Conservation (phyloP, 1,284 basidiomycete species). For the Sanghuangporus weigelae region DNA sequence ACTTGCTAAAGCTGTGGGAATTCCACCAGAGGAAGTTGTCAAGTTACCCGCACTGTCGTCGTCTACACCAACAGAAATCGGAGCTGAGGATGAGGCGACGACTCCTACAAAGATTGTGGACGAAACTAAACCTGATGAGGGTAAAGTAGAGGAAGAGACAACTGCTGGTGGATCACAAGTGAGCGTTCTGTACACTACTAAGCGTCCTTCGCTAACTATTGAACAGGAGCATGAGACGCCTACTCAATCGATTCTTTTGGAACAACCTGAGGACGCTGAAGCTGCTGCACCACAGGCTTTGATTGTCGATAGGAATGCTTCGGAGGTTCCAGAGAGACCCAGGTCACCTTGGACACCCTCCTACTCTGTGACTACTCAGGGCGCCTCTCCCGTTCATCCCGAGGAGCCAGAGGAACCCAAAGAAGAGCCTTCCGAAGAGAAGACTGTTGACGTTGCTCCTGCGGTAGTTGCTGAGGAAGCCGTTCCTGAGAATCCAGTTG, state of each 20-base stretch:
- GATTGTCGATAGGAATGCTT: neutral
- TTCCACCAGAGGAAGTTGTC: neutral
- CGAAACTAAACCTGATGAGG: neutral
- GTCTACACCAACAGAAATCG: neutral
- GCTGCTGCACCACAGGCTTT: neutral
- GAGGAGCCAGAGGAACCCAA: neutral
- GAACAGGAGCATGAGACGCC: neutral
- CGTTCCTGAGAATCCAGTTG: neutral
- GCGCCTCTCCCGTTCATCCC: neutral
- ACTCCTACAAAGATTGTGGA: neutral
- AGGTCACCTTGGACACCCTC: constrained; percentile 15
- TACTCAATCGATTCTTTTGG: neutral
- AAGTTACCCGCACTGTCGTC: neutral
- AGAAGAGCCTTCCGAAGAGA: neutral
- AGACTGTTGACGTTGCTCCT: neutral
- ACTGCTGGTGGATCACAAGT: neutral
- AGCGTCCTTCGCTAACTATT: neutral
- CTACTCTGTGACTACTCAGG: constrained; percentile 13
- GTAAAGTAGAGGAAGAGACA: neutral
- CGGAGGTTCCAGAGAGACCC: constrained; percentile 7
- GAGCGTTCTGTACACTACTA: neutral
- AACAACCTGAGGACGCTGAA: neutral
- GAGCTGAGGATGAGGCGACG: neutral
- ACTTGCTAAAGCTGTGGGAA: neutral
- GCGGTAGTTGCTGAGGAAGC: neutral